Percentiles rank a stretch among this genome's conserved stretches.
Evolutionary conservation across 148 eudicot species (phyloP).

Genomic region (Heliosperma pusillum): DNA sequence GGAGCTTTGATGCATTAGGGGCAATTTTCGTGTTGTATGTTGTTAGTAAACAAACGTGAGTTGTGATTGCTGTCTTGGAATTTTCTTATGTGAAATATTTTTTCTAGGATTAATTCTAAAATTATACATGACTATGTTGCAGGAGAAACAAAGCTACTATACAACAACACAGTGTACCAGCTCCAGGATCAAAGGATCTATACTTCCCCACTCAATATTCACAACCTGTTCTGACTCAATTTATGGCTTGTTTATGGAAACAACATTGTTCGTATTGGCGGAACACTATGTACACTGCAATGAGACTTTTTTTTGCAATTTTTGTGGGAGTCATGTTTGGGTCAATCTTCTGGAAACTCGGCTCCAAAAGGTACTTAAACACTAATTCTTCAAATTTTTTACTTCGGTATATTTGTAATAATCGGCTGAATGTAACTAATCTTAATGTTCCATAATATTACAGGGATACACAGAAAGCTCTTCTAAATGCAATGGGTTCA

Average conservation of each 20-base stretch:
- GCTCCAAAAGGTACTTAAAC: conserved; percentile 33
- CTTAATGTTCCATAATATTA: conserved; percentile 1
- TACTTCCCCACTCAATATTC: conserved; percentile 50
- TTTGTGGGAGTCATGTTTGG: conserved; percentile 52
- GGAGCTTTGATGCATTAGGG: too few relatives aligned
- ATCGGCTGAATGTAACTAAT: conserved; percentile 3
- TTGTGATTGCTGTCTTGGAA: neutral
- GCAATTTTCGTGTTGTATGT: too few relatives aligned
- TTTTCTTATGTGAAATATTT: neutral
- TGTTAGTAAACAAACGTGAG: neutral
- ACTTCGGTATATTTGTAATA: neutral
- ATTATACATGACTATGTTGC: conserved; percentile 13
- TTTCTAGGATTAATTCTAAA: neutral
- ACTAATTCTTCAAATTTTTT: neutral
- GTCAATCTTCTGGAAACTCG: conserved; percentile 57
- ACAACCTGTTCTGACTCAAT: conserved; percentile 40
- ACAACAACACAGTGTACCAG: conserved; percentile 43
- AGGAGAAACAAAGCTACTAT: conserved; percentile 56
- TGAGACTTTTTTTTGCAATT: conserved; percentile 47
- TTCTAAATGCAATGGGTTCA: conserved; percentile 67
- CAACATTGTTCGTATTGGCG: conserved; percentile 60
- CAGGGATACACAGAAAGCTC: conserved; percentile 42
- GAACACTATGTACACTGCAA: conserved; percentile 55
- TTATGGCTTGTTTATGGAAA: conserved; percentile 59
- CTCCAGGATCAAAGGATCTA: conserved; percentile 47